Percentiles rank a stretch among this genome's conserved stretches.
phyloP scores from a whole-genome alignment of 169 alveolate species.

The Babesia caballi region DNA sequence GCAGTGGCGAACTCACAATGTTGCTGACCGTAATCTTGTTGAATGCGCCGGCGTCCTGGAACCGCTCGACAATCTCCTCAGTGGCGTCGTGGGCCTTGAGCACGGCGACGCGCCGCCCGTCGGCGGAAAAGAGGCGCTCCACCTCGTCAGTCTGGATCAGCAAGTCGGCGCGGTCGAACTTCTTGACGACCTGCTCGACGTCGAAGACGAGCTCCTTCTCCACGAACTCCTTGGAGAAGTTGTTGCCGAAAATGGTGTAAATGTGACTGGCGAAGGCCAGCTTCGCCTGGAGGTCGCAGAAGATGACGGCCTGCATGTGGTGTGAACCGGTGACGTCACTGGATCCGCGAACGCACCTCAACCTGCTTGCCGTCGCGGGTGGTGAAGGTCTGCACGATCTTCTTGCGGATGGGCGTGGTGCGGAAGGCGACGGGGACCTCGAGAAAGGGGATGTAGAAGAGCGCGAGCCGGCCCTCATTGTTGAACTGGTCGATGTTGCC shows the following conservation, averaged over 20 bases:
- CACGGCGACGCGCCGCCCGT: slow-evolving; percentile 11
- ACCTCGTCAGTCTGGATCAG: slow-evolving; percentile 13
- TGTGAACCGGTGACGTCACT: not conserved
- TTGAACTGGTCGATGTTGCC: slow-evolving; percentile 64
- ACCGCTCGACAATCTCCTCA: slow-evolving; percentile 68
- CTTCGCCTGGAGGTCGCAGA: slow-evolving; percentile 59
- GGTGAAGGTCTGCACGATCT: slow-evolving; percentile 28
- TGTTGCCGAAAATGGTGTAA: slow-evolving; percentile 67
- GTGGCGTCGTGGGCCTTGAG: slow-evolving; percentile 40
- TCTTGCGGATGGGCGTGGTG: slow-evolving; percentile 61
- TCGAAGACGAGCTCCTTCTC: slow-evolving; percentile 72
- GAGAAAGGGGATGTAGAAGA: slow-evolving; percentile 53
- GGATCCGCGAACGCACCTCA: slow-evolving; percentile 9
- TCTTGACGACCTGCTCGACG: slow-evolving; percentile 69
- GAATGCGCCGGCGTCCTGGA: slow-evolving; percentile 71
- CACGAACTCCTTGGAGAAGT: slow-evolving; percentile 63
- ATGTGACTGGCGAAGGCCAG: slow-evolving; percentile 70
- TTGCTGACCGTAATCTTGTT: slow-evolving; percentile 67
- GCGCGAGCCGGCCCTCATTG: slow-evolving; percentile 33
- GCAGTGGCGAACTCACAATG: slow-evolving; percentile 26
- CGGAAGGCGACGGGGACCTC: slow-evolving; percentile 59
- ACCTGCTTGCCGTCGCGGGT: slow-evolving; percentile 47
- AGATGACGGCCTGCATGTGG: slow-evolving; percentile 37
- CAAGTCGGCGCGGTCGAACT: slow-evolving; percentile 51
- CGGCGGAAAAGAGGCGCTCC: slow-evolving; percentile 11